A percentile compares a stretch with the other conserved stretches of the same genome.
phyloP scores from a whole-genome alignment of 2,329 filamentous ascomycete species.

The Penicillium rolfsii region DNA sequence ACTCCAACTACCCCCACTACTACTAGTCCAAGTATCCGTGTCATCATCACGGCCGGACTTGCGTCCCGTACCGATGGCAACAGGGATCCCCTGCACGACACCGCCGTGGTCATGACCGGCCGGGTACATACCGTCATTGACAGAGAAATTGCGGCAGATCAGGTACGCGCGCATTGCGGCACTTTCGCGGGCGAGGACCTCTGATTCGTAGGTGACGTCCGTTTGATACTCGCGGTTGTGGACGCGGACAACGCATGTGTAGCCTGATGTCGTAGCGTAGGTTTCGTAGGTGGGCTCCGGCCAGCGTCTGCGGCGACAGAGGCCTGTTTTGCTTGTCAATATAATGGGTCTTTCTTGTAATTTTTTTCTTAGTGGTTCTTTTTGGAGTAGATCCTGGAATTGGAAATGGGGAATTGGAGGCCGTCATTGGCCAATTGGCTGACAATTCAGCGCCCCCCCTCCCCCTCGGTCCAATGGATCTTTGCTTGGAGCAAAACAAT shows the following conservation, averaged over 20 bases:
- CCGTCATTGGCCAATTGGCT: not conserved
- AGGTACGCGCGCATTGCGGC: slow-evolving; percentile 96
- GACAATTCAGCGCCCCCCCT: not conserved
- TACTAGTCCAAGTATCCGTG: slow-evolving; percentile 49
- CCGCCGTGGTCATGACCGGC: slow-evolving; percentile 58
- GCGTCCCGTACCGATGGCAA: slow-evolving; percentile 65
- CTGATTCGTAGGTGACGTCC: slow-evolving; percentile 79
- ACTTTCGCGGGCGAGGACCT: slow-evolving; percentile 83
- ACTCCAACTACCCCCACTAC: slow-evolving; percentile 55
- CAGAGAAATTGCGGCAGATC: slow-evolving; percentile 96
- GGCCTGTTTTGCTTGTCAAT: slow-evolving; percentile 61
- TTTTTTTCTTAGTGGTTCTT: slow-evolving; percentile 34
- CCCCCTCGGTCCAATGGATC: not conserved
- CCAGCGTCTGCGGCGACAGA: slow-evolving; percentile 94
- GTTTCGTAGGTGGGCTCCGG: slow-evolving; percentile 86
- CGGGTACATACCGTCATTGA: slow-evolving; percentile 87
- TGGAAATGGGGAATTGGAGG: not conserved
- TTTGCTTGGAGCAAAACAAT: slow-evolving; percentile 12
- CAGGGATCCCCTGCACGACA: slow-evolving; percentile 64
- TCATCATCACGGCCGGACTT: slow-evolving; percentile 55
- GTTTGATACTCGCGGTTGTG: slow-evolving; percentile 97
- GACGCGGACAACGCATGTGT: slow-evolving; percentile 87
- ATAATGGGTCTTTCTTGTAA: not conserved
- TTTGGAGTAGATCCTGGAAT: not conserved
- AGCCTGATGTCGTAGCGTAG: slow-evolving; percentile 73